These are phyloP conservation scores for Coleophoma cylindrospora DNA, from an alignment of 2,329 filamentous ascomycete genomes.

Conservation along the genomic window DNA sequence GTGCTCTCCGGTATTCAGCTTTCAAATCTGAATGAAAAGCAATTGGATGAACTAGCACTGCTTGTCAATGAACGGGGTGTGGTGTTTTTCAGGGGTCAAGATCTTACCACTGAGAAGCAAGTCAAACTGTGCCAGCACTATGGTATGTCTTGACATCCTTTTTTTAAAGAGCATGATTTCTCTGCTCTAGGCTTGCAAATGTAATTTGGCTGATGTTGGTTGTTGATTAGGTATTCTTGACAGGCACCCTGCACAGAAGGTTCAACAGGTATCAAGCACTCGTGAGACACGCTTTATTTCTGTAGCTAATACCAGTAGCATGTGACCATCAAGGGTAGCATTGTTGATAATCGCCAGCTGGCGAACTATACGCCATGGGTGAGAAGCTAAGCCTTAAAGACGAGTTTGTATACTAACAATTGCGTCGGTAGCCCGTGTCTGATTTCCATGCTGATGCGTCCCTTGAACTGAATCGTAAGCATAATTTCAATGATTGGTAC, in stretches of 20 bases:
- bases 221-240: constrained; percentile 27
- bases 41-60: constrained; percentile 23
- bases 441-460: constrained; percentile 46
- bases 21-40: constrained; percentile 14
- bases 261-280: not conserved
- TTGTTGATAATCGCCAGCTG: constrained; percentile 38
- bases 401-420: constrained; percentile 6
- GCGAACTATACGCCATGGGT: constrained; percentile 40
- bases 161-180: not conserved
- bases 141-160: constrained; percentile 23
- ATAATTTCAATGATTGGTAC: not conserved
- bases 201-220: not conserved
- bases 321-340: constrained; percentile 38
- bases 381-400: not conserved
- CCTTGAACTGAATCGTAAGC: constrained; percentile 41
- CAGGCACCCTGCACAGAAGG: constrained; percentile 40
- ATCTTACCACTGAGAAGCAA: constrained; percentile 38
- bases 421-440: constrained; percentile 6
- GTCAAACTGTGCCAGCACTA: constrained; percentile 42
- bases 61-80: constrained; percentile 33
- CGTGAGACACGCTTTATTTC: not conserved
- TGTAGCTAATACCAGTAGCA: constrained; percentile 20
- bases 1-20: constrained; percentile 19
- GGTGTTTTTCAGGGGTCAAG: constrained; percentile 48
- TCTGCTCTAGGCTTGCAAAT: too few species aligned